Percentiles rank a stretch among this genome's conserved stretches.
These are phyloP conservation scores for Acanthochlamys bracteata DNA, from an alignment of 106 monocot species.

Conservation along the genomic window DNA sequence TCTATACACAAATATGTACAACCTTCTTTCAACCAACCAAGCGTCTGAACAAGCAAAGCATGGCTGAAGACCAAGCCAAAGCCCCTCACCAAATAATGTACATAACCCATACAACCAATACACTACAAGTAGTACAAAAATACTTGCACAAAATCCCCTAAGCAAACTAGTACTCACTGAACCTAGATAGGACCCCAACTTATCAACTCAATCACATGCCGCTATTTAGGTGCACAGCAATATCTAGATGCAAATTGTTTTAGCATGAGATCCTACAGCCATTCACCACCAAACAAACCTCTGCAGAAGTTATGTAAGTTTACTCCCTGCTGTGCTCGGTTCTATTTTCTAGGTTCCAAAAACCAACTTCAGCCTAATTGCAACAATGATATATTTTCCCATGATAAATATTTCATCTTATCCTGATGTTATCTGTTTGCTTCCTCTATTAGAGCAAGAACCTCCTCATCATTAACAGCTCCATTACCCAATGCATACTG, in stretches of 20 bases:
- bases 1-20: conserved; percentile 5
- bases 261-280: no score
- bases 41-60: neutral
- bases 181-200: neutral
- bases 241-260: no score
- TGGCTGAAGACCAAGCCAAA: neutral
- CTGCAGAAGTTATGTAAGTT: no score
- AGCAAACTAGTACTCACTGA: neutral
- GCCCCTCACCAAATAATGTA: conserved; percentile 1
- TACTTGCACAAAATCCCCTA: neutral
- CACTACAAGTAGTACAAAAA: neutral
- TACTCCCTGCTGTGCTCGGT: no score
- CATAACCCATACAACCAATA: neutral
- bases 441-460: conserved; percentile 8
- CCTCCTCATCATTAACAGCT: conserved; percentile 9
- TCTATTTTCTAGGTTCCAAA: neutral
- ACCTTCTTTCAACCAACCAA: neutral
- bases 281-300: no score
- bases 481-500: conserved; percentile 8
- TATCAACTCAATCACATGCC: no score
- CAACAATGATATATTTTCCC: neutral
- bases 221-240: no score
- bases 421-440: conserved; percentile 8
- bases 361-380: neutral
- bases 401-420: neutral